Evolutionary conservation across 768 basidiomycete species (phyloP), one percentile per base, ranked within the genome.

Genomic region (Termitomyces sp.): DNA sequence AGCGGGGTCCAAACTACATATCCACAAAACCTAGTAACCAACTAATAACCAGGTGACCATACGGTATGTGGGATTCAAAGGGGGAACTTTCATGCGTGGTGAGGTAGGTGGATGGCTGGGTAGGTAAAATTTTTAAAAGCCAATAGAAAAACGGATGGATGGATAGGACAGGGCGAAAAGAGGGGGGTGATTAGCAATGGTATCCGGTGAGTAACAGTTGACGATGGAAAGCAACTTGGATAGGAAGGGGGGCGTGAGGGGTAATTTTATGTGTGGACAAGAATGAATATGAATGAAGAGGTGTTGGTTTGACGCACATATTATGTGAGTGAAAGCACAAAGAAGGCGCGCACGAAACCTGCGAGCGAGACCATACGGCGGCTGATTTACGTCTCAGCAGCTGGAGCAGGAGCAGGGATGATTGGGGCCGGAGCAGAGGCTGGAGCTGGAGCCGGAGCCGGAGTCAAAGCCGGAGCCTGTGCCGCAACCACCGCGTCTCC

Each of bases 41-140:
- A 50, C 49, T 50, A 50, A 50, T 50, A 45, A 48, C 54, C 45
- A 57, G 45, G 51, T 45, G 56, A 46, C 37, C 51, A 44, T 57
- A 57, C 46, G 56, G 46, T 57, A 53, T 53, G 51, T 57, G 38
- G 37, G 34, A 26, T 40, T 56, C 21, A 56, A 22, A 38, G 14
- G 12, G 15, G 38, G n/a, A 7, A 38, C 11, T 50, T 49, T 50
- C 28, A 35, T 49, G 47, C 11, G 19, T 49, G 47, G 49, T 40
- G 37, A 17, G 48, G 19, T 38, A 50, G 48, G 9, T n/a, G 26
- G n/a, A 11, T n/a, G 45, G 26, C 17, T 30, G 19, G 43, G 21
- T 26, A 44, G 21, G 43, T 44, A 26, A 46, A 24, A 37, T 22
- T 17, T 35, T 49, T 49, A 41, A n/a, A 53, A 12, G 34, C 38